Evolutionary conservation across 495 filamentous ascomycete genomes (phyloP).

Genomic region (Hypoxylon cercidicola): DNA sequence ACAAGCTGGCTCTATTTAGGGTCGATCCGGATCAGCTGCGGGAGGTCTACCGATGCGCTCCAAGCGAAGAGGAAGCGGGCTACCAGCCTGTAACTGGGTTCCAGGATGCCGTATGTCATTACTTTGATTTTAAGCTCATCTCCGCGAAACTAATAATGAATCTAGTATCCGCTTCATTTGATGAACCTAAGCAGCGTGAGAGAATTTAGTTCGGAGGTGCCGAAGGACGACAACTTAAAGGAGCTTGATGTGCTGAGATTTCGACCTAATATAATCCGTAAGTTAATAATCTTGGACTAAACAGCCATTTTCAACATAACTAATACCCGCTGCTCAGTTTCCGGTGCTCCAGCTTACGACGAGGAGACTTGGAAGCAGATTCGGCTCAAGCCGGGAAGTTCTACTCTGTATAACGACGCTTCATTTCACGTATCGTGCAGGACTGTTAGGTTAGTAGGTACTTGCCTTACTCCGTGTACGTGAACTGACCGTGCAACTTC

Average conservation of each 20-base stretch:
- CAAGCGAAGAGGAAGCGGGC: constrained; percentile 71
- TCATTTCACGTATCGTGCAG: constrained; percentile 72
- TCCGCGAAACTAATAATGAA: constrained; percentile 21
- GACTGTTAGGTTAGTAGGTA: constrained; percentile 63
- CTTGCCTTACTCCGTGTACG: not conserved
- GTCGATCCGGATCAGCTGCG: constrained; percentile 69
- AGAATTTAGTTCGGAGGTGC: constrained; percentile 68
- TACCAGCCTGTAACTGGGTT: constrained; percentile 84
- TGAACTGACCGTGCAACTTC: constrained; percentile 21
- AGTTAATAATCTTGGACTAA: constrained; percentile 20
- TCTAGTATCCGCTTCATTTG: constrained; percentile 82
- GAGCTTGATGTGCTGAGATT: constrained; percentile 75
- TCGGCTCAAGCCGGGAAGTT: constrained; percentile 61
- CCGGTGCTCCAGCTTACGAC: constrained; percentile 50
- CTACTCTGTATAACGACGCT: constrained; percentile 43
- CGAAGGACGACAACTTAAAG: constrained; percentile 54
- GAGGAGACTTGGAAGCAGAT: constrained; percentile 87
- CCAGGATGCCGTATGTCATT: constrained; percentile 74
- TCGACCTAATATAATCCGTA: constrained; percentile 83
- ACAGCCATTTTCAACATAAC: constrained; percentile 16
- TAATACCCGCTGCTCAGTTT: constrained; percentile 42
- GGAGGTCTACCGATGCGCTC: constrained; percentile 80
- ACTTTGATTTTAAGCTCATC: not conserved
- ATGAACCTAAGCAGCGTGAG: constrained; percentile 78
- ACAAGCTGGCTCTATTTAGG: constrained; percentile 77